Evolutionary conservation across 805 yeast genomes (phyloP).

Genomic region (Hanseniaspora singularis): DNA sequence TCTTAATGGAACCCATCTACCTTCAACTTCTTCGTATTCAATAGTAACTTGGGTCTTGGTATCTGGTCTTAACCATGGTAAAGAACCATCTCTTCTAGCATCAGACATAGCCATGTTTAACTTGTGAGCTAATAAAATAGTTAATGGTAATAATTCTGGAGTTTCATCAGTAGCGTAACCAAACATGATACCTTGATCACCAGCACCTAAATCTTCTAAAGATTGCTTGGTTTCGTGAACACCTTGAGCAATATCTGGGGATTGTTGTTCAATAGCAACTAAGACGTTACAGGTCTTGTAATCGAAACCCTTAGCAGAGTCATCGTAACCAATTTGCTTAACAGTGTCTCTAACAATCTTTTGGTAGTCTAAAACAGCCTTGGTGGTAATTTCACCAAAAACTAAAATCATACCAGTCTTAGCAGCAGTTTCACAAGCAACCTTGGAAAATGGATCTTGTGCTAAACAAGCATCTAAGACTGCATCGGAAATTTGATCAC

Average conservation of each 20-base stretch:
- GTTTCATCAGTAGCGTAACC: constrained; percentile 99
- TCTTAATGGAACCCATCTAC: constrained; percentile 90
- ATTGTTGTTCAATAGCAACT: constrained; percentile 98
- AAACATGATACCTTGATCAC: constrained; percentile 99
- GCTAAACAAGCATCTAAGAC: constrained; percentile 93
- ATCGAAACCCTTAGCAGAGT: constrained; percentile 92
- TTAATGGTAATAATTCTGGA: constrained; percentile 91
- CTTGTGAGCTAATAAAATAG: constrained; percentile 87
- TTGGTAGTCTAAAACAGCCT: constrained; percentile 90
- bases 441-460: constrained; percentile 94
- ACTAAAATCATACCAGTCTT: constrained; percentile 99
- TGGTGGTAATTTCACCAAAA: constrained; percentile 98
- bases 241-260: constrained; percentile 99
- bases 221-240: constrained; percentile 79
- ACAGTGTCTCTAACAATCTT: constrained; percentile 96
- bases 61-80: constrained; percentile 97
- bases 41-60: constrained; percentile 99
- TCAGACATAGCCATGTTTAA: constrained; percentile 92
- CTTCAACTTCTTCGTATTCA: constrained; percentile 86
- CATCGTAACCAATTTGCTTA: constrained; percentile 96
- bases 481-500: constrained; percentile 98
- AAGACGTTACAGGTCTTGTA: constrained; percentile 98
- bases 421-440: constrained; percentile 98
- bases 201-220: constrained; percentile 97
- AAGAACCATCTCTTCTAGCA: constrained; percentile 91